Base-by-base conservation (phyloP, 2,329 filamentous ascomycete species). In the Cladosporium sp. region DNA sequence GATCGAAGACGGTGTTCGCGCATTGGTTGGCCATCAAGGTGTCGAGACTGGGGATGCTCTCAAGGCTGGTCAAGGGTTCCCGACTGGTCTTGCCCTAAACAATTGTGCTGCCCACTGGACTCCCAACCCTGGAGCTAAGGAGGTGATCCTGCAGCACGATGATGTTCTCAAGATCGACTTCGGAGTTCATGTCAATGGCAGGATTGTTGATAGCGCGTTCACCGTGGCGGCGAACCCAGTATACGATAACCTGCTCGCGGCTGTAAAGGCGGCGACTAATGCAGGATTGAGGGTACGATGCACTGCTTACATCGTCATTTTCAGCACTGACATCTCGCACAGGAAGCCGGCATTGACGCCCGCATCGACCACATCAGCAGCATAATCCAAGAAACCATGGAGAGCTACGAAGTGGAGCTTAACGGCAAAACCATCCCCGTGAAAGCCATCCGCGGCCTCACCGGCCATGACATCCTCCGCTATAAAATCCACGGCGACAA, bases 401-500 rank as follows among this genome's bases (percentile, higher is more conserved):
- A 96, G 76, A 92, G 89, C 73, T 94, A 93, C 74, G 91, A 96
- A 76, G 83, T 93, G 51, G 89, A 94, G 73, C 83, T 95, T 63
- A 85, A 88, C 71, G 90, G 90, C 61, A 84, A 83, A 39, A 91
- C 85, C 12, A 84, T 90, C 68, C 90, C 88, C 0, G 82, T 95
- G 72, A 95, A 94, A 78, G 82, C 87, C 63, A 93, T 96, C 70
- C 87, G 89, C 63, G 94, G 94, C 76, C 79, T 96, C 60, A 93
- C 89, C 69, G 91, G 91, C 9, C 92, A 97, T 78, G 93, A 89
- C 64, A 97, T 97, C 69, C 81, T 90, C 57, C 91, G 86, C 61
- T 94, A 92, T 78, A 86, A 85, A 72, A 97, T 97, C 66, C 92
- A 97, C 76, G 91, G 92, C 58, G 89, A 85, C 67, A 97, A 97